Evolutionary conservation across 306 rosid species (phyloP).

Genomic region (Sphenostylis stenocarpa): DNA sequence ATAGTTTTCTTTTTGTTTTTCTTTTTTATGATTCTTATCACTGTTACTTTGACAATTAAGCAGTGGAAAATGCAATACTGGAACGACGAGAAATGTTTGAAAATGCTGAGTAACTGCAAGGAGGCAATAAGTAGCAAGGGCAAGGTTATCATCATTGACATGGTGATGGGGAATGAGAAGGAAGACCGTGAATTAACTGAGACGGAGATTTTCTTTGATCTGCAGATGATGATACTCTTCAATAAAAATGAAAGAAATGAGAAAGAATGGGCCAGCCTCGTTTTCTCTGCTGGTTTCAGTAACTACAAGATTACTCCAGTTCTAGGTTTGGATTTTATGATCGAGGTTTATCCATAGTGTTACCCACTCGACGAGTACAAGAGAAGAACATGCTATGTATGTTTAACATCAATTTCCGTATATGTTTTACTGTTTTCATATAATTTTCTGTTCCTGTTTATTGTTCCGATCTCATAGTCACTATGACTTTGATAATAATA

Average conservation of each 20-base stretch:
- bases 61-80: conserved; percentile 54
- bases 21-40: background rate
- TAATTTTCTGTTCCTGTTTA: too few relatives aligned
- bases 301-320: conserved; percentile 19
- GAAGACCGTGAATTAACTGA: conserved; percentile 27
- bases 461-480: too few relatives aligned
- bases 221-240: conserved; percentile 23
- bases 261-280: conserved; percentile 29
- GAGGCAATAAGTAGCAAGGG: conserved; percentile 34
- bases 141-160: conserved; percentile 49
- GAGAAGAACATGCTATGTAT: too few relatives aligned
- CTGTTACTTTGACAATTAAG: background rate
- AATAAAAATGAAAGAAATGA: conserved; percentile 29
- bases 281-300: conserved; percentile 15
- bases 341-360: conserved; percentile 19
- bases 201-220: conserved; percentile 30
- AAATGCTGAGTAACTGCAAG: conserved; percentile 42
- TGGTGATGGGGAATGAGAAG: conserved; percentile 35
- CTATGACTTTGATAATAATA: too few relatives aligned
- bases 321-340: conserved; percentile 23
- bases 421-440: too few relatives aligned
- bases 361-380: too few relatives aligned
- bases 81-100: conserved; percentile 47
- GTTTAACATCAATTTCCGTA: too few relatives aligned
- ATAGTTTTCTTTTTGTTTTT: too few relatives aligned